phyloP scores from a whole-genome alignment of 1,284 basidiomycete species.

The Pseudozyma hubeiensis region DNA sequence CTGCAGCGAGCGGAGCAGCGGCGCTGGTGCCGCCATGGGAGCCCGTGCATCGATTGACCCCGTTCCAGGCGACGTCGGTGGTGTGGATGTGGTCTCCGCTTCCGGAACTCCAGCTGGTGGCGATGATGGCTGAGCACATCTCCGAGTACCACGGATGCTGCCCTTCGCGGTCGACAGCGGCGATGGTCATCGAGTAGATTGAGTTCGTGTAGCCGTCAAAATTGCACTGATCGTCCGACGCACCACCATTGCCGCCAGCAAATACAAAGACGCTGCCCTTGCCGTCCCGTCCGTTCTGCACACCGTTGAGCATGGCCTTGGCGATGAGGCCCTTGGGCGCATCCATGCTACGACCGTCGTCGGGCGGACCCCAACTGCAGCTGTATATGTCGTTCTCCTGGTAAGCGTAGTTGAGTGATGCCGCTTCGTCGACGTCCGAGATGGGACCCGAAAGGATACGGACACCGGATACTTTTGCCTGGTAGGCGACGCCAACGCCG shows the following conservation, averaged over 20 bases:
- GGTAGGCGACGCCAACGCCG: constrained; percentile 92
- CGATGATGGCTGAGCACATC: constrained; percentile 93
- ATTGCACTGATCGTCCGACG: constrained; percentile 94
- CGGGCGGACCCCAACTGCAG: constrained; percentile 98
- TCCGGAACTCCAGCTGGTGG: constrained; percentile 96
- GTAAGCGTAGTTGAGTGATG: constrained; percentile 91
- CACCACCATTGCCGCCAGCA: constrained; percentile 95
- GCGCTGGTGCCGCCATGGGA: constrained; percentile 96
- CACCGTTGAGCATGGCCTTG: constrained; percentile 93
- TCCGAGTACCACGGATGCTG: constrained; percentile 97
- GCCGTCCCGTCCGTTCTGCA: constrained; percentile 88
- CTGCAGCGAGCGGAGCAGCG: constrained; percentile 87
- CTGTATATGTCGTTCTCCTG: constrained; percentile 93
- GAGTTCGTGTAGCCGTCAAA: constrained; percentile 99
- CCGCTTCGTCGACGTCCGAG: constrained; percentile 96
- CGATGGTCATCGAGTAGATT: constrained; percentile 95
- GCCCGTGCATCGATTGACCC: constrained; percentile 83
- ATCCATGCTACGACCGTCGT: constrained; percentile 95
- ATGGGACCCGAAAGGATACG: constrained; percentile 97
- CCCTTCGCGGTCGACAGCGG: constrained; percentile 90
- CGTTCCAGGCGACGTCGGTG: constrained; percentile 79
- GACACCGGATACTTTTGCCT: constrained; percentile 89
- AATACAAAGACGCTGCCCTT: constrained; percentile 97
- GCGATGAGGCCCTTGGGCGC: constrained; percentile 90
- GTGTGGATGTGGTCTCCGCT: constrained; percentile 84